Base-by-base conservation (phyloP, 108 stramenopile species). In the Aureococcus anophagefferens region DNA sequence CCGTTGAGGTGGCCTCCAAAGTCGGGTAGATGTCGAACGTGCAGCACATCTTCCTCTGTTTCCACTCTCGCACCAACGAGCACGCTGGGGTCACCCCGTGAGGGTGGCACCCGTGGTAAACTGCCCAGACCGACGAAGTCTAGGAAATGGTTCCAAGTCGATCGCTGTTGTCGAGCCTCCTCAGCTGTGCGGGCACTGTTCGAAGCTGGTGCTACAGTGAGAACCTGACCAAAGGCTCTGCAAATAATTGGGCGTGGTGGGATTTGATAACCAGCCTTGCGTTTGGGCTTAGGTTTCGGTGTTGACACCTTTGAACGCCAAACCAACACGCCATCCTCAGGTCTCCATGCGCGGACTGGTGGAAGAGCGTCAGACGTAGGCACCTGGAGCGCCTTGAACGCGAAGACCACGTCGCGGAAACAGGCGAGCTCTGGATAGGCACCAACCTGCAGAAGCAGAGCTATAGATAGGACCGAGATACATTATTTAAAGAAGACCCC, bases 371-470 rank as follows among this genome's bases (percentile, higher is more conserved):
- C 84, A 0, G 77, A 79, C 5, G 81, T 83, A 31, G 85, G 85
- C 35, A 74, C 81, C 85, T 84, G 82, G 33, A 85, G 62, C 3
- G 81, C 76, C 76, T 97, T 97, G 85, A 99, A 96, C 69, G 96
- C 90, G 71, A 95, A 99, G 25, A 97, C 92, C 70, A 98, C 96
- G 73, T 99, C 98, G 35, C 98, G 83, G 63, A 99, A 96, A 76
- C 92, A 94, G 64, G 90, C 98, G 64, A 99, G 88, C 79, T 97
- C 98, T 0, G 98, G 98, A 30, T 94, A 89, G 63, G 96, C 91
- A 69, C 96, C 96, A 73, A 97, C 82, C 21, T n/a, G 97, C 82
- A 3, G 87, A 80, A 28, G 90, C 92, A 74, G 86, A 80, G 74
- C 91, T 89, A 28, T 91, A 81, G 62, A 79, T 78, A 9, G 92